Conservation (phyloP, 345 rosid species). For the Corchorus olitorius region DNA sequence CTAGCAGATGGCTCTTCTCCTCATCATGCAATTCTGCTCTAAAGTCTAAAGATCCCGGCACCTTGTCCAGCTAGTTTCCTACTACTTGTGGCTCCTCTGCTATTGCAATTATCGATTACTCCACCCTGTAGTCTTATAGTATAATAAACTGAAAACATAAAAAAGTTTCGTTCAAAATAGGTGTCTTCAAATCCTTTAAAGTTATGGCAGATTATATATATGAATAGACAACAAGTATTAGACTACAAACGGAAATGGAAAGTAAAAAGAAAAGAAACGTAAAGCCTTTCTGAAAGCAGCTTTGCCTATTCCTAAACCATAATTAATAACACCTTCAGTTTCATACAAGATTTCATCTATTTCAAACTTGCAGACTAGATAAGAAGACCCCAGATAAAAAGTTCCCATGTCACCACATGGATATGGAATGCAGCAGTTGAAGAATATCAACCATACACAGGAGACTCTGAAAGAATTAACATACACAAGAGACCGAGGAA, state of each 20-base stretch:
- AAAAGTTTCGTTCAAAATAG: not conserved
- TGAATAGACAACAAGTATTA: not conserved
- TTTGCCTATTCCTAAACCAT: not conserved
- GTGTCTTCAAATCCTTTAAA: not conserved
- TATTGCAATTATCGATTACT: not conserved
- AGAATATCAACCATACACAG: not conserved
- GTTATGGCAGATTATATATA: not conserved
- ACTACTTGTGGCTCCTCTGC: not conserved
- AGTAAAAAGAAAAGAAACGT: not conserved
- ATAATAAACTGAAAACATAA: not conserved
- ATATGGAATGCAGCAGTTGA: not conserved
- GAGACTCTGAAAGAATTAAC: conserved; percentile 3
- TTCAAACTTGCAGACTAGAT: not conserved
- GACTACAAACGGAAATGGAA: not conserved
- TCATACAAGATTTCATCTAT: not conserved
- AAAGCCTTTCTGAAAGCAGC: not conserved
- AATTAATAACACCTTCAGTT: not conserved
- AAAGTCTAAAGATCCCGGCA: not conserved
- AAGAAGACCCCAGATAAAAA: not conserved
- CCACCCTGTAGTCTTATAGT: not conserved
- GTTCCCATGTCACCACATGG: not conserved
- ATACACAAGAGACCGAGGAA: no score
- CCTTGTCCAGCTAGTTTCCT: not conserved
- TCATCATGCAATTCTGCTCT: conserved; percentile 8
- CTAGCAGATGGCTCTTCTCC: not conserved